Conservation (phyloP, 2,329 filamentous ascomycete genomes). For the Neofusicoccum umdonicola region DNA sequence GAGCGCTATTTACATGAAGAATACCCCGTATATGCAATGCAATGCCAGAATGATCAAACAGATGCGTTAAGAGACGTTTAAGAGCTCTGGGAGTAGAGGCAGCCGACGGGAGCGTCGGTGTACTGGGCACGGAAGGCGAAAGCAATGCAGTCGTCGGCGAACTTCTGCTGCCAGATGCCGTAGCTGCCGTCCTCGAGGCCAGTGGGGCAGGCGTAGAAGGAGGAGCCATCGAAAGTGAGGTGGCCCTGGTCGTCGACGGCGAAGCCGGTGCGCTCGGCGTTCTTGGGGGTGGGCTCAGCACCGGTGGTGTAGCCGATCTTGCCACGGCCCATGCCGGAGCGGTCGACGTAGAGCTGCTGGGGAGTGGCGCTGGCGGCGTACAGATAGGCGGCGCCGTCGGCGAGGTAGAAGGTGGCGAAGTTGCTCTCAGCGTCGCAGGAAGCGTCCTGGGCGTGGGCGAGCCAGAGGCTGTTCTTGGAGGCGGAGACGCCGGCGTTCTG, state of each 20-base stretch:
- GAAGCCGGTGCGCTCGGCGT: constrained; percentile 51
- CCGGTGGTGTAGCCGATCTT: constrained; percentile 53
- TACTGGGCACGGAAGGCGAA: neutral
- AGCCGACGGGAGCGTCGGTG: neutral
- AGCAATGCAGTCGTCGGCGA: constrained; percentile 3
- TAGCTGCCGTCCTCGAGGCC: constrained; percentile 40
- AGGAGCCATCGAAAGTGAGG: constrained; percentile 46
- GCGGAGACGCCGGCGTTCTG: constrained; percentile 51
- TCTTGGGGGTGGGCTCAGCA: constrained; percentile 37
- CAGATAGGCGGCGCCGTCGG: constrained; percentile 48
- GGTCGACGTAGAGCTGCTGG: constrained; percentile 47
- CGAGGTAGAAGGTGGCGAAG: constrained; percentile 53
- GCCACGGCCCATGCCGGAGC: constrained; percentile 45
- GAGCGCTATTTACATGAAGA: neutral
- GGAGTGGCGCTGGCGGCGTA: constrained; percentile 44
- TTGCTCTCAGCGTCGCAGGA: constrained; percentile 44
- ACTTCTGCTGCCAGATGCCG: constrained; percentile 27
- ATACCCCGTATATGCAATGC: neutral
- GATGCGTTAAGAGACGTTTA: neutral
- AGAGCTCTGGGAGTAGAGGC: constrained; percentile 2
- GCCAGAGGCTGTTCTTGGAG: constrained; percentile 42
- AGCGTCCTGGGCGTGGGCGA: constrained; percentile 48
- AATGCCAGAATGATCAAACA: neutral
- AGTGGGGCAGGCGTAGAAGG: constrained; percentile 51
- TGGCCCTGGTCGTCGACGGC: constrained; percentile 41